Evolutionary conservation across 2,329 filamentous ascomycete genomes (phyloP), one percentile per base, ranked within the genome.

Genomic region (Pseudogymnoascus sp.): DNA sequence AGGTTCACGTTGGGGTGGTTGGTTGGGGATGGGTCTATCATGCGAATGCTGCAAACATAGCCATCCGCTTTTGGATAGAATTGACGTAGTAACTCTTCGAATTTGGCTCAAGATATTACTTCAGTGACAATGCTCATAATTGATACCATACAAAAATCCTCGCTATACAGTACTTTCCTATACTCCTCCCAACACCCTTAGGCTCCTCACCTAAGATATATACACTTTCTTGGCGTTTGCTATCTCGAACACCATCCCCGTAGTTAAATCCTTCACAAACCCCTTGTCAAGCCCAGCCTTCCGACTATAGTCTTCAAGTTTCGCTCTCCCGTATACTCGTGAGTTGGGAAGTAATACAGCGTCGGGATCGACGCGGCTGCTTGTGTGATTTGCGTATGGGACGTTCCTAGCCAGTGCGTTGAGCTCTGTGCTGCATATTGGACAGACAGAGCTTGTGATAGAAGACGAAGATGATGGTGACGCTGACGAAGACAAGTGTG

Each of bases 401-500:
- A 99, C 90, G 70, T 89, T 88, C 62, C 88, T 83, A 1, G 95
- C 93, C 36, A 99, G 83, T 71, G 93, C 90, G 75, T 98, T 98
- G 64, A 99, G 84, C 77, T 99, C 95, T 0, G 90, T 95, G 60
- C 90, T 95, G 79, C 95, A 99, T 73, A 99, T 98, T 2, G 95
- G 95, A 71, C 95, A 99, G 45, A 98, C 86, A 6, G 90, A 88
- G 1, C 86, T 86, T 63, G 68, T 74, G 72, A 72, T 67, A 11
- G 69, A 71, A 14, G 71, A 70, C 0, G 71, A 70, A 61, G 75
- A 73, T 61, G 69, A 71, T 23, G 71, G 68, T 19, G 70, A 70
- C 6, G 71, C 71, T 61, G 73, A 69, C 2, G 63, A 60, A 21
- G 66, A 66, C 8, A 67, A 62, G 31, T 72, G 68, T 2, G 68